phyloP scores from a whole-genome alignment of 2,329 filamentous ascomycete genomes.

The Xylaria sp. region DNA sequence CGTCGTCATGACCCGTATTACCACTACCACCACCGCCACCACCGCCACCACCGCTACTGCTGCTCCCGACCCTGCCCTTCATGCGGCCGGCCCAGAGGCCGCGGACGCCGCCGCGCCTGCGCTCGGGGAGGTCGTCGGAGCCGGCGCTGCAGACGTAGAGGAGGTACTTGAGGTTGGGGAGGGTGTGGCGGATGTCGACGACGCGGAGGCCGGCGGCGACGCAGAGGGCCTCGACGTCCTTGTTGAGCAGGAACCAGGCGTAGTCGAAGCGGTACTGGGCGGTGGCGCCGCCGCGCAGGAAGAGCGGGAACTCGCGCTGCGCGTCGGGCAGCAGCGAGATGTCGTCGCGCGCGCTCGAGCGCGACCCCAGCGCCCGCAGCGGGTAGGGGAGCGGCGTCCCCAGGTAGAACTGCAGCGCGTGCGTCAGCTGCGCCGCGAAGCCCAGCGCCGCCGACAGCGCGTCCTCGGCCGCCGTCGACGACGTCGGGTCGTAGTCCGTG shows the following conservation, averaged over 20 bases:
- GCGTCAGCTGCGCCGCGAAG: slow-evolving; percentile 73
- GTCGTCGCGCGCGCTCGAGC: slow-evolving; percentile 67
- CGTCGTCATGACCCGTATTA: slow-evolving; percentile 37
- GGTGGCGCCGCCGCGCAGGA: slow-evolving; percentile 63
- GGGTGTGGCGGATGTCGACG: slow-evolving; percentile 86
- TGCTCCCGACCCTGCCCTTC: slow-evolving; percentile 42
- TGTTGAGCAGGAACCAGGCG: slow-evolving; percentile 94
- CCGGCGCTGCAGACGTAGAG: slow-evolving; percentile 88
- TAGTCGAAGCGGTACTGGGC: slow-evolving; percentile 94
- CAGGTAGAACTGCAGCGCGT: slow-evolving; percentile 81
- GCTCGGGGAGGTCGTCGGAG: slow-evolving; percentile 61
- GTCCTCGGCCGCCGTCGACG: slow-evolving; percentile 61
- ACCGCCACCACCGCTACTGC: slow-evolving; percentile 43
- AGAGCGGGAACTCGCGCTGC: slow-evolving; percentile 78
- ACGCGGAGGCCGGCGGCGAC: slow-evolving; percentile 72
- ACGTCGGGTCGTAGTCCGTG: slow-evolving; percentile 65
- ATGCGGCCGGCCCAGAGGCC: slow-evolving; percentile 58
- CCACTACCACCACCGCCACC: slow-evolving; percentile 4
- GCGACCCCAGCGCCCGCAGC: slow-evolving; percentile 71
- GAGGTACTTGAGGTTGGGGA: slow-evolving; percentile 92
- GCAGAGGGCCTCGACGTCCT: slow-evolving; percentile 78
- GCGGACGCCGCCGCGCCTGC: slow-evolving; percentile 63
- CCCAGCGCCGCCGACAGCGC: slow-evolving; percentile 80
- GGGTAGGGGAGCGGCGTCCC: slow-evolving; percentile 79
- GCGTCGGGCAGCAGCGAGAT: slow-evolving; percentile 49